These are phyloP conservation scores for Kwoniella sp. DNA, from an alignment of 768 basidiomycete species.

Conservation along the genomic window DNA sequence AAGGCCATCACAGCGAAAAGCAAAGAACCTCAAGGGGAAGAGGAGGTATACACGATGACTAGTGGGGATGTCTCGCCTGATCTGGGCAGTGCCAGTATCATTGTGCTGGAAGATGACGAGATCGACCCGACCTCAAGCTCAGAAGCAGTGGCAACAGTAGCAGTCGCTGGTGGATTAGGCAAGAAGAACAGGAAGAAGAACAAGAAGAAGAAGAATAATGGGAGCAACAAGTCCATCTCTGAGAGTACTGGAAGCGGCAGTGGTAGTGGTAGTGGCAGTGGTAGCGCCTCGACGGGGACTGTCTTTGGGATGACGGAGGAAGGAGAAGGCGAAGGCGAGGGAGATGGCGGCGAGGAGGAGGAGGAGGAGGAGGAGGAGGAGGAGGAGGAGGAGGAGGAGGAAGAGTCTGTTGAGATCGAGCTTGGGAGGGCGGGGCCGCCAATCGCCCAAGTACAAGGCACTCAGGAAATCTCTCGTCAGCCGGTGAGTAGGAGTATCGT, in stretches of 20 bases:
- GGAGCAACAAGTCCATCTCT: neutral
- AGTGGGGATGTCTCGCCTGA: neutral
- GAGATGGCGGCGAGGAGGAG: neutral
- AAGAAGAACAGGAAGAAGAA: slow-evolving; percentile 8
- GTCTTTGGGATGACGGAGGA: neutral
- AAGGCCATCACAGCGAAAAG: neutral
- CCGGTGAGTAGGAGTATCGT: neutral
- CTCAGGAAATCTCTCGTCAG: neutral
- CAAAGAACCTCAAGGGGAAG: neutral
- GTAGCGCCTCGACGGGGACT: neutral
- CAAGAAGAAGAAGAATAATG: slow-evolving; percentile 8
- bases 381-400: neutral
- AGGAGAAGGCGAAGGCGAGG: neutral
- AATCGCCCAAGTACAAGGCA: neutral
- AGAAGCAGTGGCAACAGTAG: neutral
- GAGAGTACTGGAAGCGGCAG: neutral
- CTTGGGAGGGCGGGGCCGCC: neutral
- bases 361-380: slow-evolving; percentile 3
- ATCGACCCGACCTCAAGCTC: neutral
- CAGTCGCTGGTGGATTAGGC: too few species aligned
- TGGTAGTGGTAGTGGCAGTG: neutral
- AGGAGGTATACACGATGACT: neutral
- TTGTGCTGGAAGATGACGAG: slow-evolving; percentile 2
- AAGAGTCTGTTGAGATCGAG: neutral
- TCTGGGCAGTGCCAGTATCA: neutral